Conservation (phyloP, 169 alveolate species). For the Toxoplasma gondii region DNA sequence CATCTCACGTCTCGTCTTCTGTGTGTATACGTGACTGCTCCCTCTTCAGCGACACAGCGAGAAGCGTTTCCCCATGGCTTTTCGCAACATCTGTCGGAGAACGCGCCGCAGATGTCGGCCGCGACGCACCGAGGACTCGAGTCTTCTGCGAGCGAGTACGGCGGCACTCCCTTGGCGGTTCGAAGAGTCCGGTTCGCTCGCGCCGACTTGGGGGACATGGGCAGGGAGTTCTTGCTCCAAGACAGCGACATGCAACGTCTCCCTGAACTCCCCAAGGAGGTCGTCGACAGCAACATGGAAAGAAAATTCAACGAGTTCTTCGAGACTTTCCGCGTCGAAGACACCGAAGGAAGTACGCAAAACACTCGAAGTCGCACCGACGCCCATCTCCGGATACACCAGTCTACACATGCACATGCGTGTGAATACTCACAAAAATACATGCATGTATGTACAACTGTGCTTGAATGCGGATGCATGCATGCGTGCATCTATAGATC, state of each 20-base stretch:
- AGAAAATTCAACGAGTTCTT: constrained; percentile 78
- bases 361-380: neutral
- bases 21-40: neutral
- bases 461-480: neutral
- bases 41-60: neutral
- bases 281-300: constrained; percentile 78
- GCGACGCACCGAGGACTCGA: neutral
- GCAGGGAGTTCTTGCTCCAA: constrained; percentile 85
- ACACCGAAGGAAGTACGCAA: constrained; percentile 64
- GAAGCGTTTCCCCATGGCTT: neutral
- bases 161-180: constrained; percentile 84
- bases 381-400: no score
- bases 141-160: constrained; percentile 71
- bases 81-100: neutral
- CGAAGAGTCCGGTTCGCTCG: constrained; percentile 85
- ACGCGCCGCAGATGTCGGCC: neutral
- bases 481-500: no score
- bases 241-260: constrained; percentile 82
- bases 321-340: constrained; percentile 77
- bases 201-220: constrained; percentile 88
- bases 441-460: neutral
- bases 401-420: neutral
- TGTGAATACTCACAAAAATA: neutral
- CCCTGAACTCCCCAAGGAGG: constrained; percentile 81
- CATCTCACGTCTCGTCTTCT: no score